These are phyloP conservation scores for Fonsecaea erecta DNA, from an alignment of 2,329 filamentous ascomycete species.

Conservation along the genomic window DNA sequence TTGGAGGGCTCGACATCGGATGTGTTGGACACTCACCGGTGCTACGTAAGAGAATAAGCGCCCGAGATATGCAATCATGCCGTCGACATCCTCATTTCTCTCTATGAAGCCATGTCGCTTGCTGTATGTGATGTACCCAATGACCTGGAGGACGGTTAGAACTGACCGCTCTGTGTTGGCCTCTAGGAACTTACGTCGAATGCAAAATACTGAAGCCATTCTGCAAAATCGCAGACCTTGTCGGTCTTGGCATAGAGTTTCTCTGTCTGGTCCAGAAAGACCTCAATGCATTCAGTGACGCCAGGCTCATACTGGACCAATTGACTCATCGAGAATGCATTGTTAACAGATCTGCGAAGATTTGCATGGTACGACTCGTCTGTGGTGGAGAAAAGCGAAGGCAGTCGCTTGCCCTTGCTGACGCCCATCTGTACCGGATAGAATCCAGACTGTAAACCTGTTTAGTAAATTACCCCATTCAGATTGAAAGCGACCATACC, in stretches of 20 bases:
- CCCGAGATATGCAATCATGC: conserved; percentile 46
- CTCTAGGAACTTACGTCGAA: conserved; percentile 39
- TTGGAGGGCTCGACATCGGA: background rate
- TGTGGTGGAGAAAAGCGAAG: conserved; percentile 76
- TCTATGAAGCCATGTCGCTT: conserved; percentile 45
- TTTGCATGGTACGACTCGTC: conserved; percentile 74
- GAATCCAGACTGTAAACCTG: conserved; percentile 67
- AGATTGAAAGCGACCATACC: conserved; percentile 50
- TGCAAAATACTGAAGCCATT: conserved; percentile 49
- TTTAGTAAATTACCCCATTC: background rate
- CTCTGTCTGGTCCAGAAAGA: conserved; percentile 70
- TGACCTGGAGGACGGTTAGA: conserved; percentile 27
- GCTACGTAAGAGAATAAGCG: conserved; percentile 67
- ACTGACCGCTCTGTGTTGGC: background rate
- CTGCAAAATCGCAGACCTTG: conserved; percentile 43
- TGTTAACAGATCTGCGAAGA: conserved; percentile 75
- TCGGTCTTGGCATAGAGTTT: conserved; percentile 53
- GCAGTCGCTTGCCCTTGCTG: conserved; percentile 68
- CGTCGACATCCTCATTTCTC: conserved; percentile 43
- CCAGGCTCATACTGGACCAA: conserved; percentile 63
- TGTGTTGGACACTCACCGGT: conserved; percentile 59
- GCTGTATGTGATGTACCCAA: conserved; percentile 46
- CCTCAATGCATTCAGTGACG: conserved; percentile 73
- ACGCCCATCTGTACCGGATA: conserved; percentile 79
- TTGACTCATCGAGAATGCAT: conserved; percentile 59